phyloP scores from a whole-genome alignment of 768 basidiomycete genomes.

The Podaxis sp. region DNA sequence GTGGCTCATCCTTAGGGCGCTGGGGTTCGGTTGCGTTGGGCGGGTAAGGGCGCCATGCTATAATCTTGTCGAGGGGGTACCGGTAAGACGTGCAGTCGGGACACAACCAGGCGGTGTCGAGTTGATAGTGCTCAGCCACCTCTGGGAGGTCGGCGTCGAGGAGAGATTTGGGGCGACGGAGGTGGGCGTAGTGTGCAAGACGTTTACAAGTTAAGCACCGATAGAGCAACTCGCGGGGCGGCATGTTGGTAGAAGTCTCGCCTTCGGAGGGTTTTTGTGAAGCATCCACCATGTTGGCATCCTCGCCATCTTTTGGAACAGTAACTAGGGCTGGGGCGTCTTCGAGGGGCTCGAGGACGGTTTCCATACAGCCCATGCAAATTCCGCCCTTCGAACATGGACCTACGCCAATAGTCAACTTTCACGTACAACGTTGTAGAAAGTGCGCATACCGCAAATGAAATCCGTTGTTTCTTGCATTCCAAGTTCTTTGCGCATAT shows the following conservation, averaged over 20 bases:
- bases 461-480: constrained; percentile 72
- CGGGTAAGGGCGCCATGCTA: constrained; percentile 90
- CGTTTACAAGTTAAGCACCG: constrained; percentile 84
- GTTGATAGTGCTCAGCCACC: constrained; percentile 64
- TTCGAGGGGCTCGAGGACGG: constrained; percentile 40
- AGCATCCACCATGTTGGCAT: constrained; percentile 37
- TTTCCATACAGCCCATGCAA: constrained; percentile 74
- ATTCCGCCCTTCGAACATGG: constrained; percentile 71
- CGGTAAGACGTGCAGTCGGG: constrained; percentile 73
- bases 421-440: background rate
- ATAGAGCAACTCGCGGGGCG: constrained; percentile 59
- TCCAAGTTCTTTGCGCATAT: constrained; percentile 46
- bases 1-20: constrained; percentile 33
- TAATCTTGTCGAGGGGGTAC: constrained; percentile 75
- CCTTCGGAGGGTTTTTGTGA: constrained; percentile 13
- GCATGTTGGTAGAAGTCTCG: constrained; percentile 9
- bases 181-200: constrained; percentile 76
- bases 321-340: constrained; percentile 7
- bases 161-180: constrained; percentile 45
- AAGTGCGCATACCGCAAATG: constrained; percentile 50
- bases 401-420: constrained; percentile 25
- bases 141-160: constrained; percentile 34
- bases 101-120: constrained; percentile 60
- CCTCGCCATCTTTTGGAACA: constrained; percentile 7
- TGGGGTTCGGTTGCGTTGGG: constrained; percentile 55